Percentiles rank a stretch among this genome's conserved stretches.
phyloP scores from a whole-genome alignment of 2,329 filamentous ascomycete genomes.

The Grosmannia huntii region DNA sequence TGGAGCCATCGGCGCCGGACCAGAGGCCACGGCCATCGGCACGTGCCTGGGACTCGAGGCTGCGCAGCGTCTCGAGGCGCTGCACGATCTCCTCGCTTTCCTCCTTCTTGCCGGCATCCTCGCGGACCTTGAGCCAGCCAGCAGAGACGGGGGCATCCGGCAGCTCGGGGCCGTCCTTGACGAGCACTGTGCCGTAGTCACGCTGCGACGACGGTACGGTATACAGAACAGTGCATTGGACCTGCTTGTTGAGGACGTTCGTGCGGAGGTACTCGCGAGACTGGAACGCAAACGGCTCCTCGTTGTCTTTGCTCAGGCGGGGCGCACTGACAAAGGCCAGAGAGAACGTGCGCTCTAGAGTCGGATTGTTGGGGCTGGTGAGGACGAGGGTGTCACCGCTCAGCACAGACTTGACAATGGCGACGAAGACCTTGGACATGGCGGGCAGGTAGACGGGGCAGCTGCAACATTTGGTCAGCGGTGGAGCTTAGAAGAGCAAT shows the following conservation, averaged over 20 bases:
- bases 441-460: constrained; percentile 11
- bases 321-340: constrained; percentile 88
- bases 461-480: neutral
- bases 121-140: constrained; percentile 85
- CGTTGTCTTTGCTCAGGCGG: constrained; percentile 73
- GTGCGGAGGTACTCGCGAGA: constrained; percentile 87
- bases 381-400: constrained; percentile 89
- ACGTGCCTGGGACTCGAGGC: constrained; percentile 65
- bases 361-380: constrained; percentile 66
- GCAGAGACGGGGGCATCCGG: constrained; percentile 76
- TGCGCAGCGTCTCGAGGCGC: constrained; percentile 65
- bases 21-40: constrained; percentile 72
- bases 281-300: constrained; percentile 86
- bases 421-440: constrained; percentile 44
- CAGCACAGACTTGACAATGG: constrained; percentile 83
- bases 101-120: constrained; percentile 86
- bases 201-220: constrained; percentile 72
- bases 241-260: constrained; percentile 69
- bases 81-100: constrained; percentile 63
- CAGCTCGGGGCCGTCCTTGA: constrained; percentile 63
- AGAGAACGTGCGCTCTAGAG: constrained; percentile 74
- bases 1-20: constrained; percentile 50
- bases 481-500: neutral
- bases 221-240: constrained; percentile 79
- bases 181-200: constrained; percentile 72